Conservation (phyloP, 2,329 filamentous ascomycete species). For the Cladosporium cucumerinum region DNA sequence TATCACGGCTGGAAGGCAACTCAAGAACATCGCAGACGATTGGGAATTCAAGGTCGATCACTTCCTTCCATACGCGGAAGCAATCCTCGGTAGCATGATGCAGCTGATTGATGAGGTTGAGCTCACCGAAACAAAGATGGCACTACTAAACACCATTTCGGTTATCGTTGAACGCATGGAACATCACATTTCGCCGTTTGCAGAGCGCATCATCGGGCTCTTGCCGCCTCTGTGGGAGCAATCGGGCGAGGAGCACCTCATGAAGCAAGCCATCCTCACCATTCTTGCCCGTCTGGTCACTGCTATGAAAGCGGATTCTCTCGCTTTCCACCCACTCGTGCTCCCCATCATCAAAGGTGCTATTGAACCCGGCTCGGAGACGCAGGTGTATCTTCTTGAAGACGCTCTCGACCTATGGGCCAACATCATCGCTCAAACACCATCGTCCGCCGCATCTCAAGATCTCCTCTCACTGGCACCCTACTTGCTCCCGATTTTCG, state of each 20-base stretch:
- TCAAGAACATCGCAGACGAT: constrained; percentile 77
- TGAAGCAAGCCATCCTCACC: constrained; percentile 89
- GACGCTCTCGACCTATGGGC: constrained; percentile 90
- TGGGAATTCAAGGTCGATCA: constrained; percentile 72
- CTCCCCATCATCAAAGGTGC: constrained; percentile 79
- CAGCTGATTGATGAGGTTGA: constrained; percentile 75
- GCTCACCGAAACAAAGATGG: constrained; percentile 84
- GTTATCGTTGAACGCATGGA: constrained; percentile 80
- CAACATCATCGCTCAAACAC: constrained; percentile 64
- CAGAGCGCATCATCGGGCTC: constrained; percentile 76
- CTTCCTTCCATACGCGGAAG: constrained; percentile 74
- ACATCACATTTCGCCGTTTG: constrained; percentile 62
- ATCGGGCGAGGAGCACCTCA: constrained; percentile 80
- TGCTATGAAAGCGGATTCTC: constrained; percentile 75
- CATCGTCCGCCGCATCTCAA: constrained; percentile 38
- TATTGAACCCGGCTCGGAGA: constrained; percentile 68
- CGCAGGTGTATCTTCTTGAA: constrained; percentile 80
- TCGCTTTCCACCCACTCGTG: constrained; percentile 74
- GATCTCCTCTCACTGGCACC: constrained; percentile 43
- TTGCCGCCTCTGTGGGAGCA: constrained; percentile 81
- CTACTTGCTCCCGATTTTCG: constrained; percentile 47
- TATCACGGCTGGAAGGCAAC: constrained; percentile 82
- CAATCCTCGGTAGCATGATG: constrained; percentile 71
- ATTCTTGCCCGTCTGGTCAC: constrained; percentile 82
- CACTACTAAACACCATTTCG: constrained; percentile 80